phyloP scores from a whole-genome alignment of 2,329 filamentous ascomycete genomes.

The Colletotrichum destructivum region DNA sequence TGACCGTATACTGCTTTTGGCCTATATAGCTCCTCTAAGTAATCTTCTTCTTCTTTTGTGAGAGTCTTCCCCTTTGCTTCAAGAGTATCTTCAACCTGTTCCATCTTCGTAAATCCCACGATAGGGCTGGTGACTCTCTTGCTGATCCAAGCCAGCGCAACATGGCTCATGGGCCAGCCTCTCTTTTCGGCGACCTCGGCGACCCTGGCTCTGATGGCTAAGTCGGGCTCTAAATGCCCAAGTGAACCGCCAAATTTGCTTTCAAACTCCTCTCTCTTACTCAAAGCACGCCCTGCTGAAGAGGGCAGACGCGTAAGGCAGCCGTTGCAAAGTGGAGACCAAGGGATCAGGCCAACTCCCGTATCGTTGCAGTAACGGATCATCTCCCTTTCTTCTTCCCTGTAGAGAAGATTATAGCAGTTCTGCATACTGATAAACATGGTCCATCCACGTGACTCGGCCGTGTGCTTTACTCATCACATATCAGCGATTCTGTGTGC shows the following conservation, averaged over 20 bases:
- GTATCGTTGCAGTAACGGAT: constrained; percentile 7
- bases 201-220: constrained; percentile 48
- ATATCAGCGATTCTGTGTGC: background rate
- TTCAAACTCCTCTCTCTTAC: constrained; percentile 20
- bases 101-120: constrained; percentile 70
- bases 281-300: background rate
- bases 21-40: constrained; percentile 74
- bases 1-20: constrained; percentile 43
- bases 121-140: constrained; percentile 70
- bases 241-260: background rate
- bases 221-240: background rate
- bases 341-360: constrained; percentile 8
- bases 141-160: constrained; percentile 75
- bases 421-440: constrained; percentile 28
- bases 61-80: constrained; percentile 61
- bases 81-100: constrained; percentile 73
- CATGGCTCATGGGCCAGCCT: constrained; percentile 73
- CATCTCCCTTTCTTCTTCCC: constrained; percentile 21
- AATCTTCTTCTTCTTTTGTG: constrained; percentile 70
- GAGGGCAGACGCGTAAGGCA: background rate
- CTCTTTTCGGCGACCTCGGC: constrained; percentile 71
- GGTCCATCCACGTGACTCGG: constrained; percentile 8
- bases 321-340: constrained; percentile 9
- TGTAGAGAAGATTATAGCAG: constrained; percentile 8
- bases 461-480: background rate